A percentile compares a stretch with the other conserved stretches of the same genome.
These are phyloP conservation scores for Fusarium torreyae DNA, from an alignment of 2,329 filamentous ascomycete genomes.

Conservation along the genomic window DNA sequence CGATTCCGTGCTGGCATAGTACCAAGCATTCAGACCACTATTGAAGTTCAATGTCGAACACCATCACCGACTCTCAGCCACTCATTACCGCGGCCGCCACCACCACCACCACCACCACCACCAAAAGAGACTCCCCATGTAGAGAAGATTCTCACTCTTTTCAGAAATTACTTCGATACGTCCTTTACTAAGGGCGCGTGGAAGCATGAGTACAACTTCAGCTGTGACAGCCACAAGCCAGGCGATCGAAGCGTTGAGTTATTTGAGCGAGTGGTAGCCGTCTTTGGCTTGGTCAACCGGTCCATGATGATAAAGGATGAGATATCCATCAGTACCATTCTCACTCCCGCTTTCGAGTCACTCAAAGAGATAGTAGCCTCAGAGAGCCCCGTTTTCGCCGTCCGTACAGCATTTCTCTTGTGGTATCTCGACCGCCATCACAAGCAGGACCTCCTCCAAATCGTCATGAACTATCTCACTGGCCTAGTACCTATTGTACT, in stretches of 20 bases:
- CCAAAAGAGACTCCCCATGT: constrained; percentile 43
- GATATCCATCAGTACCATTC: constrained; percentile 51
- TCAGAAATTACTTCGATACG: constrained; percentile 51
- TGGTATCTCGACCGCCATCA: constrained; percentile 56
- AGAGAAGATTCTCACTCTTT: constrained; percentile 51
- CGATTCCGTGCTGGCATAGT: constrained; percentile 52
- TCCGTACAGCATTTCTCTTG: constrained; percentile 54
- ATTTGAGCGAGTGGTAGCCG: constrained; percentile 55
- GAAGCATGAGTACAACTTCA: constrained; percentile 52
- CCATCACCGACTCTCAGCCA: constrained; percentile 46
- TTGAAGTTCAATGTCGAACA: constrained; percentile 54
- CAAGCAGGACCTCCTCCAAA: constrained; percentile 52
- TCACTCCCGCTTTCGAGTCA: constrained; percentile 55
- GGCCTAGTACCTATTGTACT: constrained; percentile 52
- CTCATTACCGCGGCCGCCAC: constrained; percentile 21
- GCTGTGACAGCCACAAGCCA: constrained; percentile 45
- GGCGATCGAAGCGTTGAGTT: constrained; percentile 54
- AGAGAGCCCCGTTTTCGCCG: constrained; percentile 54
- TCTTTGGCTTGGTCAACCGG: constrained; percentile 54
- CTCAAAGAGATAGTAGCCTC: constrained; percentile 54
- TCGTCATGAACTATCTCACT: constrained; percentile 53
- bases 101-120: constrained; percentile 34
- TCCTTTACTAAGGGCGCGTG: constrained; percentile 51
- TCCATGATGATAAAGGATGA: constrained; percentile 54
- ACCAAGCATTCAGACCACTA: constrained; percentile 51